Base-by-base conservation (phyloP, 2,329 filamentous ascomycete species). In the Byssoonygena ceratinophila region DNA sequence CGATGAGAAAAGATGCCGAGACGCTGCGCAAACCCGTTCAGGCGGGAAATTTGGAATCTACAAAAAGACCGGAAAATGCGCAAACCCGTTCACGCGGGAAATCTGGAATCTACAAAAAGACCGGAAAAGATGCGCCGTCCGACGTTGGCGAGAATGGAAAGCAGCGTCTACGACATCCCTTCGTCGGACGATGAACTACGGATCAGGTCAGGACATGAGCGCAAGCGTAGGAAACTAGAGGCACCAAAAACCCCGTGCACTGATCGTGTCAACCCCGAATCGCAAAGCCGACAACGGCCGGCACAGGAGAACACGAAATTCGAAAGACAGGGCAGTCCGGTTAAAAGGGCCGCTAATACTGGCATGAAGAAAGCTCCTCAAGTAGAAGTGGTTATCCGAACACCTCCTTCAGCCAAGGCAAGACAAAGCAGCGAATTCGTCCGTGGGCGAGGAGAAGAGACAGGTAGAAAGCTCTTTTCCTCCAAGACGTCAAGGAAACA, bases 151-250 rank as follows among this genome's bases (percentile, higher is more conserved):
- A 49, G 48, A 40, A 47, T 29, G 23, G 48, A 51, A 29, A 40
- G 29, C 43, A 49, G 52, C 29, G 56, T 64, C 23, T 65, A 59
- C 46, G 63, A 66, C 34, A 44, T 64, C 20, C 58, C 58, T 9
- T 63, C 62, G 5, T 64, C 64, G 12, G 60, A 59, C 22, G 63
- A 66, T 8, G 63, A 64, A 41, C 47, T 44, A 9, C 52, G 39
- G n/a, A 37, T n/a, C 31, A 25, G 16, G 11, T 32, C 32, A 14
- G 31, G 20, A 31, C 29, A 31, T 20, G 52, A 50, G 20, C 53
- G 54, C 37, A 59, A 59, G 39, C 52, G 57, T 5, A 52, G 57
- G 34, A 58, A 55, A 37, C 22, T 59, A 51, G 53, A 47, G 6
- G 43, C 53, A 2, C 44, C 48, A 12, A 55, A 52, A 43, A n/a